Evolutionary conservation across 345 rosid species (phyloP).

Genomic region (Eucalyptus victrix): DNA sequence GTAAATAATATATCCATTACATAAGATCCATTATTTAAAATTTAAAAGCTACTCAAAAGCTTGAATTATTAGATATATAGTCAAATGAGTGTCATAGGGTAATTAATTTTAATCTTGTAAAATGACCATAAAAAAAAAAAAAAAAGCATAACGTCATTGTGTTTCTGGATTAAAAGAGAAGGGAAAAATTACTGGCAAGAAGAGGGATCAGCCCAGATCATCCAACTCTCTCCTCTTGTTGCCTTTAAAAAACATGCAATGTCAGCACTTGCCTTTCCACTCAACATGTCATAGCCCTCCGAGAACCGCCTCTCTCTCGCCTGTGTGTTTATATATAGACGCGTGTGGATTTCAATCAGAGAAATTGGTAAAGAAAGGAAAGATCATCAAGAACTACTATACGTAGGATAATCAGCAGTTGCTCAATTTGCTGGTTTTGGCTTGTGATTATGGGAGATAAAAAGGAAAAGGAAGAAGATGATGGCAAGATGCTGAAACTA

Average conservation of each 20-base stretch:
- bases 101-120: neutral
- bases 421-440: neutral
- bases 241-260: neutral
- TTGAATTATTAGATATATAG: neutral
- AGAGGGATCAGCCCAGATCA: neutral
- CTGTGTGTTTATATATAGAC: neutral
- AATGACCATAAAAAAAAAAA: neutral
- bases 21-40: neutral
- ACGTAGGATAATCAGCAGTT: neutral
- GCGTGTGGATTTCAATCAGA: neutral
- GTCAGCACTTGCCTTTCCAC: neutral
- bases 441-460: neutral
- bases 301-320: neutral
- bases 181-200: neutral
- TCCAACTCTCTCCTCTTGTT: neutral
- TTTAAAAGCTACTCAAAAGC: neutral
- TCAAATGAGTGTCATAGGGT: neutral
- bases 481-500: constrained; percentile 6
- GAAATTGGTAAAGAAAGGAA: neutral
- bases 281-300: neutral
- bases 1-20: neutral
- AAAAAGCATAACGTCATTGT: neutral
- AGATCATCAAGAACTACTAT: neutral
- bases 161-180: neutral
- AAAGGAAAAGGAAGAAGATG: neutral